Evolutionary conservation across 257 asterid species (phyloP).

Genomic region (Galeopsis tetrahit): DNA sequence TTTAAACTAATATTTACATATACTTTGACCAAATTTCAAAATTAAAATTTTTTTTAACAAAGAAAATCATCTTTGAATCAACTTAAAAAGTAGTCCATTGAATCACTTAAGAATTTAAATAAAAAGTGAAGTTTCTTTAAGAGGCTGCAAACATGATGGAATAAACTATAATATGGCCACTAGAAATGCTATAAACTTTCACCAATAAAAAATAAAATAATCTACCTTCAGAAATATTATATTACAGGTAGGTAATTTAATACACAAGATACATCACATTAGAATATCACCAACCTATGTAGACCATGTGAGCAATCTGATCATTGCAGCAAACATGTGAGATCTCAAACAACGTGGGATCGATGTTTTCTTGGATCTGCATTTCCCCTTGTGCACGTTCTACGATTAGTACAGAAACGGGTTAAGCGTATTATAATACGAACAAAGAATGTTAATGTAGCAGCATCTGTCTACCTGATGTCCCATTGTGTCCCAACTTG

Average conservation of each 20-base stretch:
- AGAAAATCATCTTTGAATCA: too few relatives aligned
- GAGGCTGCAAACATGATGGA: background rate
- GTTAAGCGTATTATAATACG: background rate
- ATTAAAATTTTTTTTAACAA: too few relatives aligned
- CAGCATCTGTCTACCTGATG: background rate
- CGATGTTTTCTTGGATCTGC: conserved; percentile 28
- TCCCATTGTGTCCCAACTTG: background rate
- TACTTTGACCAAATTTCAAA: too few relatives aligned
- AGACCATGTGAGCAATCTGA: conserved; percentile 32
- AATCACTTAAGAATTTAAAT: background rate
- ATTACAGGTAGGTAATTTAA: background rate
- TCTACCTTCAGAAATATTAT: conserved; percentile 14
- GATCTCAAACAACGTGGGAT: background rate
- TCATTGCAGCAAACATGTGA: conserved; percentile 27
- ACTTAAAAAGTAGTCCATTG: too few relatives aligned
- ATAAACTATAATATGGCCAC: conserved; percentile 2
- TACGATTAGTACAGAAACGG: background rate
- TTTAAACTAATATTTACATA: too few relatives aligned
- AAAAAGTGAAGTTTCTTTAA: background rate
- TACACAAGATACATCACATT: conserved; percentile 20
- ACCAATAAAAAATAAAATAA: conserved; percentile 3
- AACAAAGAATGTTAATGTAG: background rate
- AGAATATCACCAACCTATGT: conserved; percentile 30
- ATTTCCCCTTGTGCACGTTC: conserved; percentile 27
- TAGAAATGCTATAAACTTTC: background rate